Conservation (phyloP, 805 yeast genomes). For the Alloascoidea hylecoeti region DNA sequence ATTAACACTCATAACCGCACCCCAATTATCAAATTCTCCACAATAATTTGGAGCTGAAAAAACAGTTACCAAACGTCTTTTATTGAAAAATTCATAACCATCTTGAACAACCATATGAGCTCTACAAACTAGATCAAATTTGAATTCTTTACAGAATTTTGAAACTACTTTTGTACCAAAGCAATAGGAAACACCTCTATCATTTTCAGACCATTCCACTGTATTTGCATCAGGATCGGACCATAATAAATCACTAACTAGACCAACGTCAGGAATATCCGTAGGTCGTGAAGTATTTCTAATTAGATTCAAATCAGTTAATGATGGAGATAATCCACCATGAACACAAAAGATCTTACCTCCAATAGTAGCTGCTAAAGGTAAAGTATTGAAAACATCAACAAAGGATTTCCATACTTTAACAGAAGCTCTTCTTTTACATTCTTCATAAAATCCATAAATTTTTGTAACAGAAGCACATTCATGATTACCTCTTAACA, state of each 20-base stretch:
- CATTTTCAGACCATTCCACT: constrained; percentile 98
- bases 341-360: constrained; percentile 98
- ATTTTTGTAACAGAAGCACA: constrained; percentile 96
- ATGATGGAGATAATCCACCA: constrained; percentile 95
- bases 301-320: constrained; percentile 96
- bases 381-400: constrained; percentile 95
- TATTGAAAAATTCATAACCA: constrained; percentile 73
- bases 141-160: constrained; percentile 47
- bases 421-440: constrained; percentile 93
- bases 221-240: constrained; percentile 98
- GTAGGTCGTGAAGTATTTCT: constrained; percentile 99
- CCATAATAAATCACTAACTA: constrained; percentile 93
- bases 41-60: no score
- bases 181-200: constrained; percentile 97
- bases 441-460: constrained; percentile 96
- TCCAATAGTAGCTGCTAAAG: constrained; percentile 96
- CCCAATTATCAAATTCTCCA: constrained; percentile 71
- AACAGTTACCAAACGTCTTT: constrained; percentile 56
- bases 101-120: constrained; percentile 89
- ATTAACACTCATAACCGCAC: constrained; percentile 66
- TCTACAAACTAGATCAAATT: constrained; percentile 64
- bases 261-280: constrained; percentile 96
- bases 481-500: constrained; percentile 96
- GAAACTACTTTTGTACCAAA: constrained; percentile 99
- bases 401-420: constrained; percentile 98